phyloP scores from a whole-genome alignment of 169 alveolate genomes.

The Pseudocohnilembus persalinus region DNA sequence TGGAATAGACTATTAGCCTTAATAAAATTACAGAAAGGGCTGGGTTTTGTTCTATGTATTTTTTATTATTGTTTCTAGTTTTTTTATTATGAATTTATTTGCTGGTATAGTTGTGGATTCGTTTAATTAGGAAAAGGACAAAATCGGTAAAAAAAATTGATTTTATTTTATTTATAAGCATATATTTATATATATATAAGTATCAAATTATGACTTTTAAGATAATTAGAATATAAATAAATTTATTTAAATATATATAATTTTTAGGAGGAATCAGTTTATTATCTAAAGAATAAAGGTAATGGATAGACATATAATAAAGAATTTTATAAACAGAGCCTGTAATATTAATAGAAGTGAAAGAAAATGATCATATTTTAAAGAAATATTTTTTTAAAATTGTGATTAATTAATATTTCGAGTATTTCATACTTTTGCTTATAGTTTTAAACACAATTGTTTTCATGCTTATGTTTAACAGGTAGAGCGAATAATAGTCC shows the following conservation, averaged over 20 bases:
- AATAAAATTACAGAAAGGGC: conserved; percentile 48
- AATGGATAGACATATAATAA: conserved; percentile 51
- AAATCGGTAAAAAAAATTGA: conserved; percentile 28
- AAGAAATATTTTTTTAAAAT: conserved; percentile 9
- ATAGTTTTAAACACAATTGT: conserved; percentile 48
- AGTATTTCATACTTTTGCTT: conserved; percentile 28
- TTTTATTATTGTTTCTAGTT: conserved; percentile 72
- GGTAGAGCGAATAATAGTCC: conserved; percentile 4
- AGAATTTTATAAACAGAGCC: conserved; percentile 23
- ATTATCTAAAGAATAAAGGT: conserved; percentile 29
- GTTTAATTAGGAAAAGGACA: conserved; percentile 40
- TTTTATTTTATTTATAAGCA: too few species aligned
- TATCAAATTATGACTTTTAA: too few species aligned
- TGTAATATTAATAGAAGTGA: background rate
- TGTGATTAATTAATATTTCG: conserved; percentile 28
- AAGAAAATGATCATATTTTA: background rate
- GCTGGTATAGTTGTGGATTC: conserved; percentile 77
- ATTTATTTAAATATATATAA: background rate
- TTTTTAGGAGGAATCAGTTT: conserved; percentile 2
- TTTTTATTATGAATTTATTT: conserved; percentile 82
- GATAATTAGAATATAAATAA: background rate
- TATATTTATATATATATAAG: too few species aligned
- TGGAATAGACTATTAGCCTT: conserved; percentile 42
- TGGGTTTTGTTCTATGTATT: conserved; percentile 64
- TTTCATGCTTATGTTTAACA: conserved; percentile 31